Evolutionary conservation across 768 basidiomycete genomes (phyloP).

Genomic region (Clavulina sp.): DNA sequence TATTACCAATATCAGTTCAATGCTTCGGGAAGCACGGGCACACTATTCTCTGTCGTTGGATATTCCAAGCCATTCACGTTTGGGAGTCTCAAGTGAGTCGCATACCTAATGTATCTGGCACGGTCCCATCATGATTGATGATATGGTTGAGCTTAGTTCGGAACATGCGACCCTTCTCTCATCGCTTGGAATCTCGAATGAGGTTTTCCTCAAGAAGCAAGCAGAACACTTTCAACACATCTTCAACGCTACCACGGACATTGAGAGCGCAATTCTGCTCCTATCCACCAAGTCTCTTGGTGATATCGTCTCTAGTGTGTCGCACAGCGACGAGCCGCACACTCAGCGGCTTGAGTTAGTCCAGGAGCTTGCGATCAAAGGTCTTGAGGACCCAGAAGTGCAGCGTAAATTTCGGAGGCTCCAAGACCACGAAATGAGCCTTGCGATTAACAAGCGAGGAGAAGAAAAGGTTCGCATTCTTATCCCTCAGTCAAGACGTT

Average conservation of each 20-base stretch:
- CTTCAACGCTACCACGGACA: slow-evolving; percentile 28
- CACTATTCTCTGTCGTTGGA: slow-evolving; percentile 42
- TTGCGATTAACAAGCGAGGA: slow-evolving; percentile 33
- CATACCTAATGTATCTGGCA: slow-evolving; percentile 12
- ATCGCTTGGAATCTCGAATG: slow-evolving; percentile 41
- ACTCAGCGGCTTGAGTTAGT: slow-evolving; percentile 31
- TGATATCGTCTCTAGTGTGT: too few species aligned
- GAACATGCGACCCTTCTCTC: slow-evolving; percentile 31
- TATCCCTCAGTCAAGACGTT: slow-evolving; percentile 39
- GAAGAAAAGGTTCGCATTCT: slow-evolving; percentile 37
- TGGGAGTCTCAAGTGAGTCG: slow-evolving; percentile 51
- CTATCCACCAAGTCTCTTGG: too few species aligned
- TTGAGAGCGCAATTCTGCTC: slow-evolving; percentile 35
- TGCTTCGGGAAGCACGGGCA: neutral
- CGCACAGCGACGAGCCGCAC: too few species aligned
- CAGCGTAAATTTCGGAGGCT: slow-evolving; percentile 24
- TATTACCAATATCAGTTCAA: neutral
- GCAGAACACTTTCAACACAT: slow-evolving; percentile 44
- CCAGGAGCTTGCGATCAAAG: slow-evolving; percentile 36
- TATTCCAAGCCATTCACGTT: slow-evolving; percentile 46
- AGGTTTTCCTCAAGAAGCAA: slow-evolving; percentile 37
- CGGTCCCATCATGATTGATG: neutral
- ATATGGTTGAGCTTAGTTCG: neutral
- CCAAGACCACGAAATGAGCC: slow-evolving; percentile 33
- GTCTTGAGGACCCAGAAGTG: slow-evolving; percentile 30